Conservation (phyloP, 1,284 basidiomycete species). For the Boletus calvinii region DNA sequence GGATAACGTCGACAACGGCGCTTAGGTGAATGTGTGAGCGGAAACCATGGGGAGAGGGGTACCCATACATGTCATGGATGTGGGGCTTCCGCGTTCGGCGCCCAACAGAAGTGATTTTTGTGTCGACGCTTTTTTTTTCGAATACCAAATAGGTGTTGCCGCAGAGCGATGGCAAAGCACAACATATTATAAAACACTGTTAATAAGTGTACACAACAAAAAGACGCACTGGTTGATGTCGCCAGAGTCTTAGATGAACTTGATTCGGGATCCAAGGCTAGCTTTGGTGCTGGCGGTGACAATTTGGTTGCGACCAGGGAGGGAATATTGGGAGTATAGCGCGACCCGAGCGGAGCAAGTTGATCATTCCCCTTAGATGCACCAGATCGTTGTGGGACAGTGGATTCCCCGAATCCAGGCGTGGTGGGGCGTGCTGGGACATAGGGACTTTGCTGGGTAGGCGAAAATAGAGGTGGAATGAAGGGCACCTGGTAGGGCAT, state of each 20-base stretch:
- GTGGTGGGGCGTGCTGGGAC: background rate
- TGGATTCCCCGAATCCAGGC: background rate
- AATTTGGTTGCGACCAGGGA: too few species aligned
- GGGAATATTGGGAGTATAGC: background rate
- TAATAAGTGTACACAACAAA: too few species aligned
- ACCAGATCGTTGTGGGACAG: background rate
- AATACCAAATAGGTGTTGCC: background rate
- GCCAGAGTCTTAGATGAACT: background rate
- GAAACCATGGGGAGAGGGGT: background rate
- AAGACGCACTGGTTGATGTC: background rate
- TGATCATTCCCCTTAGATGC: background rate
- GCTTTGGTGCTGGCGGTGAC: background rate
- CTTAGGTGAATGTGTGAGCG: background rate
- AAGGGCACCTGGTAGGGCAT: too few species aligned
- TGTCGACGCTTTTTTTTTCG: too few species aligned
- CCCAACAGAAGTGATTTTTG: constrained; percentile 4
- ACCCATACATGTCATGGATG: background rate
- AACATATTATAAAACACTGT: background rate
- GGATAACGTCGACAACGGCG: background rate
- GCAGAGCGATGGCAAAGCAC: background rate
- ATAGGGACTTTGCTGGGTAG: background rate
- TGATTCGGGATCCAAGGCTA: background rate
- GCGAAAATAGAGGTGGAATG: too few species aligned
- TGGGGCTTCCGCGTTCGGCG: background rate
- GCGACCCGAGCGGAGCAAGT: background rate